phyloP scores from a whole-genome alignment of 345 rosid genomes.

The Lepidium aucheri region DNA sequence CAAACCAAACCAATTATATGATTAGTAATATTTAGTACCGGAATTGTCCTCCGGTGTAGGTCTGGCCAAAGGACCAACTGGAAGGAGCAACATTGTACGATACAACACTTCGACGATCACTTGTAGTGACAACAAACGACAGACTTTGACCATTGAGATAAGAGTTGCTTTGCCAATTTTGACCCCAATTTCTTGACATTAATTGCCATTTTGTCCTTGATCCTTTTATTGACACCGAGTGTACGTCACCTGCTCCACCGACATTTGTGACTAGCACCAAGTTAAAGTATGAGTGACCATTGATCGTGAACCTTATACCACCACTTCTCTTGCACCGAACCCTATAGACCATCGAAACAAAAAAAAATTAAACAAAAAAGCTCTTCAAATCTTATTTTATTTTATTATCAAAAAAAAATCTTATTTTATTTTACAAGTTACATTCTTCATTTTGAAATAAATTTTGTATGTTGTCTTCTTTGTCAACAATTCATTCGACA shows the following conservation, averaged over 20 bases:
- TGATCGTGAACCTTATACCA: constrained; percentile 65
- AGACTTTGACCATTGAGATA: constrained; percentile 63
- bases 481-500: no score
- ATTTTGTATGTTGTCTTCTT: no score
- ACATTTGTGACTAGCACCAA: constrained; percentile 62
- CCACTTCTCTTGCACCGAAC: constrained; percentile 63
- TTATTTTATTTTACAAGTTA: no score
- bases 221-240: constrained; percentile 53
- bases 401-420: no score
- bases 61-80: constrained; percentile 71
- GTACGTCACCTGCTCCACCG: constrained; percentile 74
- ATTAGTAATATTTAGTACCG: constrained; percentile 32
- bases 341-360: constrained; percentile 17
- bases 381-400: no score
- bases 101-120: constrained; percentile 51
- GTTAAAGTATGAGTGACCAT: constrained; percentile 78
- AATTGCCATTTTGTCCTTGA: constrained; percentile 55
- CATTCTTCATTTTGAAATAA: no score
- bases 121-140: constrained; percentile 57
- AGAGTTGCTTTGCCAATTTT: constrained; percentile 84
- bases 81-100: constrained; percentile 64
- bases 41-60: constrained; percentile 59
- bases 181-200: constrained; percentile 87
- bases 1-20: background rate
- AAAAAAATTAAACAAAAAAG: no score